Conservation (phyloP, 1,139 yeast genomes). For the Pichia sp. region DNA sequence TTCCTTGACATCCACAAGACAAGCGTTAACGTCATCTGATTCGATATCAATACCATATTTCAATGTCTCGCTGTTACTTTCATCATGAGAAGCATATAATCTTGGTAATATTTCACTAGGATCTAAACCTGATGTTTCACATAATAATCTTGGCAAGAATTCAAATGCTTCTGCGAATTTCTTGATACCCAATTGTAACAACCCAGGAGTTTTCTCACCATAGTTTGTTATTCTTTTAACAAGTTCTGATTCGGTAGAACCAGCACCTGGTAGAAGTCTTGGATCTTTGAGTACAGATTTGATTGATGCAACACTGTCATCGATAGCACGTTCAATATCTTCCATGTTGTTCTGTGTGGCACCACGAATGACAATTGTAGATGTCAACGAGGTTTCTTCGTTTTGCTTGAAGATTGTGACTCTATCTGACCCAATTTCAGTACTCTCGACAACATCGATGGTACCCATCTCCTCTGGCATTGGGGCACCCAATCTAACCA, state of each 20-base stretch:
- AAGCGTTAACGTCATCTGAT: conserved; percentile 52
- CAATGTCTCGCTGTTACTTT: conserved; percentile 23
- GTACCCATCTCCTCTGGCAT: conserved; percentile 91
- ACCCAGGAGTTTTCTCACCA: conserved; percentile 93
- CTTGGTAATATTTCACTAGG: conserved; percentile 83
- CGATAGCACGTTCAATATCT: conserved; percentile 94
- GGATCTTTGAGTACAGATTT: conserved; percentile 81
- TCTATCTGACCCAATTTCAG: conserved; percentile 96
- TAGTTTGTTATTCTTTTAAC: conserved; percentile 72
- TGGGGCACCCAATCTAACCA: conserved; percentile 94
- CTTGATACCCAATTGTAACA: conserved; percentile 88
- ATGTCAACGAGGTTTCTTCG: conserved; percentile 60
- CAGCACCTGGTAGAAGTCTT: conserved; percentile 91
- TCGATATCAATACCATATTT: conserved; percentile 71
- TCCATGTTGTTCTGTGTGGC: conserved; percentile 95
- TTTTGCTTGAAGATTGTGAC: conserved; percentile 92
- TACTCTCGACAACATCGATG: conserved; percentile 82
- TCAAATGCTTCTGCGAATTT: conserved; percentile 93
- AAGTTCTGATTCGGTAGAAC: conserved; percentile 90
- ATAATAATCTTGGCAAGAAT: conserved; percentile 84
- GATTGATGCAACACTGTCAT: conserved; percentile 91
- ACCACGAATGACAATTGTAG: conserved; percentile 91
- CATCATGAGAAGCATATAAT: conserved; percentile 75
- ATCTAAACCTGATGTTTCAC: conserved; percentile 93
- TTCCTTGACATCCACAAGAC: conserved; percentile 64